Conservation (phyloP, 2,329 filamentous ascomycete species). For the Zasmidium cellare region DNA sequence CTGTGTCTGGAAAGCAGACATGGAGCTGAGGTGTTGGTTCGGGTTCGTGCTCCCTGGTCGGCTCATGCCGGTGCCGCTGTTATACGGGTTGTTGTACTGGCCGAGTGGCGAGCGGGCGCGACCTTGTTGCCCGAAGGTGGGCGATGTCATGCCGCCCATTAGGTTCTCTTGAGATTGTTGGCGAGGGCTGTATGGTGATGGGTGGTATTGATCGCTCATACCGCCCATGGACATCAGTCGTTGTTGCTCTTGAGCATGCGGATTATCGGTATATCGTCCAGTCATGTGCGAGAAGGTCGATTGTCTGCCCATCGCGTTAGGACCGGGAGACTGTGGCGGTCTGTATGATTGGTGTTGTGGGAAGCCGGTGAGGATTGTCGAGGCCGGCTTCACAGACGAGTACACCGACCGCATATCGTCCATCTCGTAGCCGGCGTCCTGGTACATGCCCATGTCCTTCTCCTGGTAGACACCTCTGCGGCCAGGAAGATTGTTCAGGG, state of each 20-base stretch:
- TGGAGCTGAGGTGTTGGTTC: conserved; percentile 25
- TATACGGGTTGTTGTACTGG: conserved; percentile 26
- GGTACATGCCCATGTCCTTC: conserved; percentile 29
- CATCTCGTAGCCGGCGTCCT: conserved; percentile 74
- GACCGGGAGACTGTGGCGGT: conserved; percentile 76
- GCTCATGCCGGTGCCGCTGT: conserved; percentile 14
- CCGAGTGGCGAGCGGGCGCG: conserved; percentile 25
- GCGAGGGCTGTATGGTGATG: conserved; percentile 42
- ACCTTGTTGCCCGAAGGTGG: conserved; percentile 27
- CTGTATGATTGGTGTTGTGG: conserved; percentile 54
- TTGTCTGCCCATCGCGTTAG: conserved; percentile 66
- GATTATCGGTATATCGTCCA: conserved; percentile 62
- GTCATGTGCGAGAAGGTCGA: conserved; percentile 61
- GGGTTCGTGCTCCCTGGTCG: conserved; percentile 30
- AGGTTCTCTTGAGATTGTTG: conserved; percentile 35
- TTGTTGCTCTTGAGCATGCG: conserved; percentile 45
- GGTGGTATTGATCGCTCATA: conserved; percentile 46
- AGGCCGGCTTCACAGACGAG: conserved; percentile 82
- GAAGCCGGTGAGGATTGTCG: conserved; percentile 85
- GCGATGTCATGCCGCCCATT: conserved; percentile 33
- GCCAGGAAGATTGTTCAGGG: conserved; percentile 82
- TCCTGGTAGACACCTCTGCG: conserved; percentile 63
- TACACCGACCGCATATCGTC: conserved; percentile 98
- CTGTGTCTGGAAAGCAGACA: conserved; percentile 60
- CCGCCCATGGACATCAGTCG: conserved; percentile 63